Base-by-base conservation (phyloP, 352 stramenopile genomes). In the Pythium guiyangense region DNA sequence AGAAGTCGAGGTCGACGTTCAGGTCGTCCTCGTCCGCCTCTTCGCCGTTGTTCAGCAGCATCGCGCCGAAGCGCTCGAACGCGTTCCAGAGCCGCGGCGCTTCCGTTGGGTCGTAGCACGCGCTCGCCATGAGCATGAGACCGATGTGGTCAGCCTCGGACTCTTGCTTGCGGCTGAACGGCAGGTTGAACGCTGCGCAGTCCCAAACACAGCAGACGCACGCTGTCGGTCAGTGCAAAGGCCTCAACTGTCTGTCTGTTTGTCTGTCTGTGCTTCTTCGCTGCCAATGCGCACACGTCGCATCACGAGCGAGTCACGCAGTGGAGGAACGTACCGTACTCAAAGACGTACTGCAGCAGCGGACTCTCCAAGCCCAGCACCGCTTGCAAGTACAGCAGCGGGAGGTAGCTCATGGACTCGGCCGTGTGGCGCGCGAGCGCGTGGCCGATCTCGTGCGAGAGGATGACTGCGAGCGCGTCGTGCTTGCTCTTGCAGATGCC, bases 361-460 rank as follows among this genome's bases (percentile, higher is more conserved):
- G 75, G 73, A 60, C 73, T 86, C 63, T 89, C 67, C 40, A 83
- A 66, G 14, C 73, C 73, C 6, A 89, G 55, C 9, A 80, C 49
- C 18, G 51, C 55, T 52, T 86, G 72, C 31, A 82, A 43, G 44
- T 71, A 67, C 45, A 80, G 18, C 47, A 86, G 52, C 22, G 79
- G 79, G 40, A 89, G 54, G 54, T 79, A 81, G 44, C 79, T 89
- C 63, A 84, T 71, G 43, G 62, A 77, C 60, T 89, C 79, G 34
- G 74, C 75, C 39, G 72, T 80, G 64, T 89, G 79, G 34, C 79
- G 68, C 17, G 76, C 79, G 15, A 89, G 64, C 22, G 79, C 79
- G 50, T 89, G 79, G 45, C 61, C 73, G 56, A 89, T 86, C 54
- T 89, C 79, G n/a, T n/a, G n/a, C n/a, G n/a, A n/a, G n/a, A n/a